Base-by-base conservation (phyloP, 345 rosid species). In the Eucalyptus polyanthemos region DNA sequence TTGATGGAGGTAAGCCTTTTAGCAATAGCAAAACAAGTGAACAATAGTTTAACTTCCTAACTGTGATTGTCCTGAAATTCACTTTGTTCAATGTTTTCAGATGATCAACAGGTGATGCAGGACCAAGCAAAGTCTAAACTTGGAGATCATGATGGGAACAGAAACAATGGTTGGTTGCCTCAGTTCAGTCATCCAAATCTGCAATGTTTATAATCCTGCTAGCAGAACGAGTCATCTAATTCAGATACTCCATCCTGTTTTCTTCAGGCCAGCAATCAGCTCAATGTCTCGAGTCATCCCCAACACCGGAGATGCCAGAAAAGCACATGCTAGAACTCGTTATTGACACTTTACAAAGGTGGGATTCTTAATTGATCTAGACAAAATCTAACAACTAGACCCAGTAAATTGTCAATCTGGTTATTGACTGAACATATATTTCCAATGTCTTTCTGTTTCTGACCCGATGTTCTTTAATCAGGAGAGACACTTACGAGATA, bases 331-430 rank as follows among this genome's bases (percentile, higher is more conserved):
- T 96, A 7, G 93, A 94, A 90, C 92, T 90, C 34, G 56, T 94
- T 42, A 88, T 96, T 19, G 94, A 96, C 88, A 83, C 92, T 60
- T 90, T 96, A 65, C 97, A 96, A 89, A 95, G 96, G 97, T 95
- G 29, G 54, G 86, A 53, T 87, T 45, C 72, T 91, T 50, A 21
- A 53, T 53, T 21, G 25, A 53, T 53, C 58, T 53, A 4, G 81
- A 37, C 83, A 40, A 76, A 76, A 22, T 21, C 27, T 40, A 24
- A 42, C 83, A 21, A 76, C 21, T 40, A 76, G 83, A 76, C 47
- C 22, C 2, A 6, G 27, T 76, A 76, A 76, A 76, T 40, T 37
- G 47, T 37, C 29, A 3, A 37, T 37, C 83, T 19, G 45, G 42
- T 67, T 29, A 80, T 44, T 51, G 7, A 29, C 86, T 29, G 50